These are phyloP conservation scores for Trichoderma pleuroti DNA, from an alignment of 2,329 filamentous ascomycete genomes.

Conservation along the genomic window DNA sequence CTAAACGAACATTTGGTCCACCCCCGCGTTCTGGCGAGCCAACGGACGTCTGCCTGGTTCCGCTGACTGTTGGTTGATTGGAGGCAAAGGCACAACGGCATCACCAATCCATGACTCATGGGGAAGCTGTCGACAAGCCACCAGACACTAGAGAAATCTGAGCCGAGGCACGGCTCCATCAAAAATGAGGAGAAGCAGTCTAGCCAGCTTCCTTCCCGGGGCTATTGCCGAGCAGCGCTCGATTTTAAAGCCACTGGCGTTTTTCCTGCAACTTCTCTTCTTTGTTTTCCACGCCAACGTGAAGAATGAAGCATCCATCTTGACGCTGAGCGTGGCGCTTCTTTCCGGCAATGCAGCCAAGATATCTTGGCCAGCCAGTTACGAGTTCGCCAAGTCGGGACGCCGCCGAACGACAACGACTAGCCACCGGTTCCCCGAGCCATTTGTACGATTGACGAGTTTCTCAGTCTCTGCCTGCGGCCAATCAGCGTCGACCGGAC, in stretches of 20 bases:
- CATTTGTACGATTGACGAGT: neutral
- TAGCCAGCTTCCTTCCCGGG: neutral
- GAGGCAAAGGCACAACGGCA: neutral
- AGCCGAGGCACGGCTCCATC: constrained; percentile 3
- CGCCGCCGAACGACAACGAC: neutral
- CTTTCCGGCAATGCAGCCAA: neutral
- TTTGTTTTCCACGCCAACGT: neutral
- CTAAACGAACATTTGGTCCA: neutral
- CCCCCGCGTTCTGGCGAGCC: neutral
- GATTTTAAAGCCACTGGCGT: neutral
- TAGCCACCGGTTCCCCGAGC: neutral
- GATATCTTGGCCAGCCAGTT: neutral
- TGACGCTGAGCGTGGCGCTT: neutral
- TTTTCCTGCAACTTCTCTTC: neutral
- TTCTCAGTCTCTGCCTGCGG: neutral
- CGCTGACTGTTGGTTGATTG: neutral
- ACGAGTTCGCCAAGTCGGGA: neutral
- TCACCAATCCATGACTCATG: constrained; percentile 7
- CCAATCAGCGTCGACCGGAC: neutral
- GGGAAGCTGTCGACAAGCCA: neutral
- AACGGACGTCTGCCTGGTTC: neutral
- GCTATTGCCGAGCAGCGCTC: neutral
- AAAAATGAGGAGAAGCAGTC: constrained; percentile 1
- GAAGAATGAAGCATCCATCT: neutral
- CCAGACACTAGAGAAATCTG: neutral